phyloP scores from a whole-genome alignment of 257 asterid genomes.

The Solanum bulbocastanum region DNA sequence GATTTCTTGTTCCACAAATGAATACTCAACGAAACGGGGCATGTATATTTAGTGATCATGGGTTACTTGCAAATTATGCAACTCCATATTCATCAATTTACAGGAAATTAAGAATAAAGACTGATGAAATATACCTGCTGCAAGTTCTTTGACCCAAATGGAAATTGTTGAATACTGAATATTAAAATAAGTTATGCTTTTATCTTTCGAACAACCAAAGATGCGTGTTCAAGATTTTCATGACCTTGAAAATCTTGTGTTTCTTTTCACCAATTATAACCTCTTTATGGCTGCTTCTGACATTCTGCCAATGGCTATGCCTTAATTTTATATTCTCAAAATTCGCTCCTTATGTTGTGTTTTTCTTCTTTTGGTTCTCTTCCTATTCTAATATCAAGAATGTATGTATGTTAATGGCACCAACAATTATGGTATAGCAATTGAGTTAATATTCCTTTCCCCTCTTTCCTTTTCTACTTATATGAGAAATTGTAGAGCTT shows the following conservation, averaged over 20 bases:
- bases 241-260: neutral
- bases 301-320: neutral
- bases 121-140: neutral
- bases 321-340: neutral
- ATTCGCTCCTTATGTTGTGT: neutral
- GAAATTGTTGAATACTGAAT: neutral
- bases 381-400: neutral
- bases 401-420: neutral
- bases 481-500: neutral
- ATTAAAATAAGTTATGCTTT: neutral
- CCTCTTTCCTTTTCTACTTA: neutral
- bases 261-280: neutral
- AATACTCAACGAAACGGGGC: neutral
- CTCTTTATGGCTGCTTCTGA: neutral
- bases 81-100: neutral
- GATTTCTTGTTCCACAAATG: neutral
- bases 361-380: neutral
- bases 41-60: neutral
- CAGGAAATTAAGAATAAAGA: neutral
- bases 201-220: neutral
- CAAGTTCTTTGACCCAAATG: neutral
- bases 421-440: neutral
- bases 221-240: neutral
- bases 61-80: neutral
- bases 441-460: neutral